Conservation (phyloP, 768 basidiomycete species). For the Candolleomyces aberdarensis region DNA sequence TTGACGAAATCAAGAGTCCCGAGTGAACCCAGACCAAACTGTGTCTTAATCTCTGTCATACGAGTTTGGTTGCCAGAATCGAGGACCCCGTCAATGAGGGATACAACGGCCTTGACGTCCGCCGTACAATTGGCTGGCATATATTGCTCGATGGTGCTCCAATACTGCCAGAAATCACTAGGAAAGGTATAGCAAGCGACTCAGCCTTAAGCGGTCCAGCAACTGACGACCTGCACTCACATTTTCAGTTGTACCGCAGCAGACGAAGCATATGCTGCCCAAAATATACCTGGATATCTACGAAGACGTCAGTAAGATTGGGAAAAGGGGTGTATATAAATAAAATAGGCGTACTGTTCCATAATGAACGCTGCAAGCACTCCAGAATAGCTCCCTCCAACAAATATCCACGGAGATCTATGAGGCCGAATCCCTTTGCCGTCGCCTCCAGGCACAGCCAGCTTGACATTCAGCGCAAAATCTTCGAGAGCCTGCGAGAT, state of each 20-base stretch:
- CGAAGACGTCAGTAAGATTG: not conserved
- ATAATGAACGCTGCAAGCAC: not conserved
- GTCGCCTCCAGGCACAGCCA: slow-evolving; percentile 62
- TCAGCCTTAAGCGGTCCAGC: too few species aligned
- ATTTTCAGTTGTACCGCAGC: slow-evolving; percentile 61
- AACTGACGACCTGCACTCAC: slow-evolving; percentile 20
- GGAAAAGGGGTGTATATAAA: not conserved
- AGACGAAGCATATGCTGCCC: slow-evolving; percentile 61
- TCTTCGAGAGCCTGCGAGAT: slow-evolving; percentile 75
- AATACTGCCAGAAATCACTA: too few species aligned
- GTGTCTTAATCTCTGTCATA: too few species aligned
- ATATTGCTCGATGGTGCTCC: too few species aligned
- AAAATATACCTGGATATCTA: slow-evolving; percentile 58
- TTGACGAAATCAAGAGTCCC: too few species aligned
- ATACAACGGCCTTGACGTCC: too few species aligned
- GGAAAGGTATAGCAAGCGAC: too few species aligned
- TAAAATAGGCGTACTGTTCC: not conserved
- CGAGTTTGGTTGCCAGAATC: too few species aligned
- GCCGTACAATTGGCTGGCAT: too few species aligned
- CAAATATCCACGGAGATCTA: slow-evolving; percentile 46
- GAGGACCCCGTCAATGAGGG: too few species aligned
- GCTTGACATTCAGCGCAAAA: slow-evolving; percentile 56
- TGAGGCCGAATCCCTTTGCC: slow-evolving; percentile 50
- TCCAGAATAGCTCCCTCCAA: slow-evolving; percentile 52
- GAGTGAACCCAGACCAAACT: too few species aligned